These are phyloP conservation scores for Saprolegnia diclina DNA, from an alignment of 352 stramenopile species.

Conservation along the genomic window DNA sequence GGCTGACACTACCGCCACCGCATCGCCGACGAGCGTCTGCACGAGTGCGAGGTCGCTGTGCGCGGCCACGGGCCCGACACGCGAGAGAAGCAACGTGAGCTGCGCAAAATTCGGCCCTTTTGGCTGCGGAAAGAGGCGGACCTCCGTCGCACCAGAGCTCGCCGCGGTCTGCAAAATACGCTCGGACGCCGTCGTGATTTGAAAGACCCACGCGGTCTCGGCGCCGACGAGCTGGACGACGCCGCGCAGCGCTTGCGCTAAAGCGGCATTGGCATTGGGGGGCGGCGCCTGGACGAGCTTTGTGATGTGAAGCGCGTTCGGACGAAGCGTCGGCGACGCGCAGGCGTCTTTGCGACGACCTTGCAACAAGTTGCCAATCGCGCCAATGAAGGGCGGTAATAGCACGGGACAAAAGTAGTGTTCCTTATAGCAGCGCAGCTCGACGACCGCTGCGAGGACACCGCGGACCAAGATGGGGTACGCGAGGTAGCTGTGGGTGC, in stretches of 20 bases:
- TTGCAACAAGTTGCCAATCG: constrained; percentile 2
- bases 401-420: not conserved
- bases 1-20: not conserved
- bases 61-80: not conserved
- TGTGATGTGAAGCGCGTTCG: not conserved
- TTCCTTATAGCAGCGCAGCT: not conserved
- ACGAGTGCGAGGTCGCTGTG: not conserved
- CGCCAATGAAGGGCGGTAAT: not conserved
- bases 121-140: not conserved
- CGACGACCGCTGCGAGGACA: not conserved
- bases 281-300: not conserved
- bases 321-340: not conserved
- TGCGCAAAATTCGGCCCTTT: not conserved
- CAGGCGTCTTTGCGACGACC: not conserved
- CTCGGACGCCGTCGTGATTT: not conserved
- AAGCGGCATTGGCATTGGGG: not conserved
- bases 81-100: not conserved
- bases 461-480: constrained; percentile 14
- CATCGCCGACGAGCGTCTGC: not conserved
- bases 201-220: not conserved
- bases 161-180: not conserved
- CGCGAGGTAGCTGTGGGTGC: not conserved
- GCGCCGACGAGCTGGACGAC: constrained; percentile 7
- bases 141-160: not conserved
- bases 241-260: not conserved